phyloP scores from a whole-genome alignment of 148 eudicot species.

The Rhododendron simsii region DNA sequence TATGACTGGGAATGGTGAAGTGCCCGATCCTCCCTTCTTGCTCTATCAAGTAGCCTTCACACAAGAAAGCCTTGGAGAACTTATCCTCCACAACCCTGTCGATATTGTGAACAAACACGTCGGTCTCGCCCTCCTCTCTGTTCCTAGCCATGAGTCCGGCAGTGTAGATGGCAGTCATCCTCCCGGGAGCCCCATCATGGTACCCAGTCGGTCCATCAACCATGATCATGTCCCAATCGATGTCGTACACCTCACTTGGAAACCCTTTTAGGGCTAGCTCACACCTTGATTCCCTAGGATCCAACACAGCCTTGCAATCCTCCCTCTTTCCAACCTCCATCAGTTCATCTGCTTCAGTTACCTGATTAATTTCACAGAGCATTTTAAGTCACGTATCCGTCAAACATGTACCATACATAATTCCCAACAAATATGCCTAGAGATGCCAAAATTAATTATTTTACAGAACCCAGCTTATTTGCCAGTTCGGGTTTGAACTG shows the following conservation, averaged over 20 bases:
- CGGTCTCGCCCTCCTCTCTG: conserved; percentile 48
- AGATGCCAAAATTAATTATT: background rate
- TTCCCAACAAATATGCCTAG: background rate
- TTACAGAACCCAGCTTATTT: background rate
- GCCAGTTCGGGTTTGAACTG: background rate
- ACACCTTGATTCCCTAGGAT: conserved; percentile 47
- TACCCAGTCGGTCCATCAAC: conserved; percentile 88
- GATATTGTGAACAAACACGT: conserved; percentile 81
- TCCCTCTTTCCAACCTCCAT: conserved; percentile 32
- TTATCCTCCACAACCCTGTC: conserved; percentile 61
- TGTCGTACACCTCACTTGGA: conserved; percentile 51
- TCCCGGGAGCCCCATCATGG: conserved; percentile 60
- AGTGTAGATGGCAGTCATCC: conserved; percentile 72
- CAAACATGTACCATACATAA: background rate
- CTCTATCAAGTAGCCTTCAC: conserved; percentile 60
- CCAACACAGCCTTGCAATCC: conserved; percentile 44
- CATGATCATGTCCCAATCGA: conserved; percentile 84
- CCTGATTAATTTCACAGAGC: background rate
- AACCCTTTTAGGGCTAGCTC: conserved; percentile 44
- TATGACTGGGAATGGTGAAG: conserved; percentile 70
- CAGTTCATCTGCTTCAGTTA: conserved; percentile 45
- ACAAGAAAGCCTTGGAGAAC: conserved; percentile 53
- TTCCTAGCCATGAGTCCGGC: conserved; percentile 77
- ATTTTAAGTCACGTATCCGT: background rate
- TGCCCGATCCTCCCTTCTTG: conserved; percentile 59